These are phyloP conservation scores for Mucor circinelloides DNA, from an alignment of 371 early-diverging fungal genomes.

Conservation along the genomic window DNA sequence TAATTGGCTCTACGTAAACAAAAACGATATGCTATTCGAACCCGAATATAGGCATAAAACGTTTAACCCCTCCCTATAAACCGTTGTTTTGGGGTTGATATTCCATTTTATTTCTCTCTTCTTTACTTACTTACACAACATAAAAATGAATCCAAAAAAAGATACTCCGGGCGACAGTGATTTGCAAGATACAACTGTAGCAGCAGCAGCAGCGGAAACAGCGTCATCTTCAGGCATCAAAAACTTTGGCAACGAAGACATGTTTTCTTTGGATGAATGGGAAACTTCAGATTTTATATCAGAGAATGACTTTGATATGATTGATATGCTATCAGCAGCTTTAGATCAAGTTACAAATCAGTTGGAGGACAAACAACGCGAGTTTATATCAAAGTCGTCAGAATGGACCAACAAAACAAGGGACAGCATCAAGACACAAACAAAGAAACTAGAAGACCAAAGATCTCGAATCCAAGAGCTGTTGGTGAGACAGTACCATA, in stretches of 20 bases:
- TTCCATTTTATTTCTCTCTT: not conserved
- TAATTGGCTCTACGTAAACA: not conserved
- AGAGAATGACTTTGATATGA: constrained; percentile 39
- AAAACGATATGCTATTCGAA: not conserved
- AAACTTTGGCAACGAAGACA: constrained; percentile 6
- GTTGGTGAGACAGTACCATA: constrained; percentile 31
- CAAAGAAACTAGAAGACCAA: constrained; percentile 40
- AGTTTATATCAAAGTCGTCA: constrained; percentile 37
- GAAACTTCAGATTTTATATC: constrained; percentile 20
- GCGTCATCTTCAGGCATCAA: not conserved
- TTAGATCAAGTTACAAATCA: constrained; percentile 52
- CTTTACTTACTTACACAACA: not conserved
- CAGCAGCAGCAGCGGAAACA: not conserved
- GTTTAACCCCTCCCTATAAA: not conserved
- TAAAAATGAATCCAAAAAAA: not conserved
- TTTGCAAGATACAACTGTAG: not conserved
- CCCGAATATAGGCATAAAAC: not conserved
- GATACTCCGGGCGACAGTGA: not conserved
- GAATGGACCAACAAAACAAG: constrained; percentile 49
- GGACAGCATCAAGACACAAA: constrained; percentile 38
- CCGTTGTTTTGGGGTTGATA: not conserved
- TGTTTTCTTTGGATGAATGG: constrained; percentile 26
- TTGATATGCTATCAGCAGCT: constrained; percentile 43
- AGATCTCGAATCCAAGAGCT: constrained; percentile 30
- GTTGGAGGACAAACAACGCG: constrained; percentile 43